These are phyloP conservation scores for Acer negundo DNA, from an alignment of 345 rosid species.

Conservation along the genomic window DNA sequence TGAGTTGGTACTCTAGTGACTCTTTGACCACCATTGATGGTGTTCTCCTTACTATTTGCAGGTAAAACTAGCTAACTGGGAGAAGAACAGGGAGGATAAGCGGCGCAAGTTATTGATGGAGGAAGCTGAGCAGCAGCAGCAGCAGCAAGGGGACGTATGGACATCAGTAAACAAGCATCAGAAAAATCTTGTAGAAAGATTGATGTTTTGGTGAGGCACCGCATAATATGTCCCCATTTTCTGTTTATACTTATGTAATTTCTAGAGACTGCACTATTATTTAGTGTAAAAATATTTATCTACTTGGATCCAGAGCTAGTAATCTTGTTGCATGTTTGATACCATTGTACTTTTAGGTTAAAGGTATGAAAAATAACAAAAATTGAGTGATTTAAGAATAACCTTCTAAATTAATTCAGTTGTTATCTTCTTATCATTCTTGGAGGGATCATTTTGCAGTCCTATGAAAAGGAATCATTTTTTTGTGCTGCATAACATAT, in stretches of 20 bases:
- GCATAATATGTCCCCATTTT: neutral
- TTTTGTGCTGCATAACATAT: neutral
- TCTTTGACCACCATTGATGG: neutral
- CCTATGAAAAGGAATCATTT: neutral
- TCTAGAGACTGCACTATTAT: neutral
- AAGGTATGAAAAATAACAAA: neutral
- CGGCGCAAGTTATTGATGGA: slow-evolving; percentile 64
- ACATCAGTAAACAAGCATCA: slow-evolving; percentile 53
- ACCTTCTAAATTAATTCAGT: neutral
- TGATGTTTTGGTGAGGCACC: slow-evolving; percentile 56
- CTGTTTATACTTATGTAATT: neutral
- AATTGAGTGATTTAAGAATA: neutral
- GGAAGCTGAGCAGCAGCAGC: slow-evolving; percentile 81
- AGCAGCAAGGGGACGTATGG: slow-evolving; percentile 63
- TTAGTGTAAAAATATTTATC: neutral
- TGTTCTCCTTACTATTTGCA: slow-evolving; percentile 22
- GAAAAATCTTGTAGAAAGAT: slow-evolving; percentile 56
- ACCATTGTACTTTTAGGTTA: neutral
- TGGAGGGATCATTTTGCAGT: neutral
- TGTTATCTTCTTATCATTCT: neutral
- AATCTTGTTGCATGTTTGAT: slow-evolving; percentile 11
- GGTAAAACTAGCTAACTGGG: slow-evolving; percentile 76
- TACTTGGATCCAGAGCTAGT: neutral
- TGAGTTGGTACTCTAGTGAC: slow-evolving; percentile 6
- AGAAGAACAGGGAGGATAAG: slow-evolving; percentile 72